These are phyloP conservation scores for Suillus paluster DNA, from an alignment of 768 basidiomycete genomes.

Conservation along the genomic window DNA sequence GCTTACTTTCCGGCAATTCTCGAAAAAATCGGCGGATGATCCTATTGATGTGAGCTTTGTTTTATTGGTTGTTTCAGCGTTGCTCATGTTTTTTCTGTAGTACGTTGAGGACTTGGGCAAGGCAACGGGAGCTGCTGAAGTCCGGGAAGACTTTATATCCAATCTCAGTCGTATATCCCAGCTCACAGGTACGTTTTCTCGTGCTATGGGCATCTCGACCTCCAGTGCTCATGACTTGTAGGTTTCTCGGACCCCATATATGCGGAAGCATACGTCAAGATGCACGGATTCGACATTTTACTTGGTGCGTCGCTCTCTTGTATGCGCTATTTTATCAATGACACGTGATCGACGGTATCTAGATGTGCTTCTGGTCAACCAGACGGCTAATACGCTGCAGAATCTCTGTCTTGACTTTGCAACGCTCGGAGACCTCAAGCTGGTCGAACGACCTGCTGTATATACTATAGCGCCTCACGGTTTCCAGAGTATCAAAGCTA, in stretches of 20 bases:
- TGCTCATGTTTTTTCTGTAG: constrained; percentile 43
- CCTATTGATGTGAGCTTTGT: constrained; percentile 63
- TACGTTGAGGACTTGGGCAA: constrained; percentile 80
- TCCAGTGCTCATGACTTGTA: constrained; percentile 24
- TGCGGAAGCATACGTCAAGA: constrained; percentile 96
- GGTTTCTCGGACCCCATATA: constrained; percentile 99
- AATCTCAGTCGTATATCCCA: no score
- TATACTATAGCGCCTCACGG: constrained; percentile 95
- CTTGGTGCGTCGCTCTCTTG: constrained; percentile 54
- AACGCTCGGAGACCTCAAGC: constrained; percentile 94
- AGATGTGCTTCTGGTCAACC: no score
- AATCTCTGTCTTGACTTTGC: constrained; percentile 41
- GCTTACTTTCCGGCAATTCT: constrained; percentile 91
- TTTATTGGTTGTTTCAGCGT: not conserved
- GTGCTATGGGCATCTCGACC: not conserved
- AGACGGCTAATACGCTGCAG: no score
- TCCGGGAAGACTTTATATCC: no score
- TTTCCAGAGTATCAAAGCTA: constrained; percentile 99
- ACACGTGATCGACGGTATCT: no score
- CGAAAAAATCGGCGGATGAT: constrained; percentile 86
- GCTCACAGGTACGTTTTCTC: constrained; percentile 21
- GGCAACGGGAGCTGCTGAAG: no score
- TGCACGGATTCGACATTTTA: constrained; percentile 96
- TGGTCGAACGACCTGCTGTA: constrained; percentile 92
- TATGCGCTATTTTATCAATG: no score